Conservation (phyloP, 2,329 filamentous ascomycete genomes). For the Aspergillus felis region DNA sequence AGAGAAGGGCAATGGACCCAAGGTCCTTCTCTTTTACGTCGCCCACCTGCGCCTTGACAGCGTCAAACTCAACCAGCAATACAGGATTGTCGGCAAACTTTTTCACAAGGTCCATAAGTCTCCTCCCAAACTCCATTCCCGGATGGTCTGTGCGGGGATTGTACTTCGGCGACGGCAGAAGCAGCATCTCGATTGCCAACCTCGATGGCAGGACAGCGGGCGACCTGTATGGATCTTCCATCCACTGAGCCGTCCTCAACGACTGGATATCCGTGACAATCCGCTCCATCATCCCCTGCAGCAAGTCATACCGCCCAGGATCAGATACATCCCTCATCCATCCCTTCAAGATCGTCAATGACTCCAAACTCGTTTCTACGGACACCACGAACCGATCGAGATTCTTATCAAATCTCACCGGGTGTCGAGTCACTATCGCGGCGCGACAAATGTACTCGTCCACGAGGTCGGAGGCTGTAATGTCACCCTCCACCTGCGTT, state of each 20-base stretch:
- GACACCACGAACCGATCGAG: background rate
- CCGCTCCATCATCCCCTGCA: background rate
- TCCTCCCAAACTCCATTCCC: background rate
- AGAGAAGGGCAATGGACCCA: background rate
- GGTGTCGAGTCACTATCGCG: constrained; percentile 1
- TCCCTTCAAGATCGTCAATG: background rate
- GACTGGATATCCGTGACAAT: constrained; percentile 2
- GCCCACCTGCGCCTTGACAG: background rate
- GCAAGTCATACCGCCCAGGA: background rate
- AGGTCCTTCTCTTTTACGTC: background rate
- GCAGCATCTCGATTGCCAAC: background rate
- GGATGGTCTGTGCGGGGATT: background rate
- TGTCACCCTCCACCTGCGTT: background rate
- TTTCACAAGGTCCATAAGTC: background rate
- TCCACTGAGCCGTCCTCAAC: background rate
- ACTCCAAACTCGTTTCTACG: background rate
- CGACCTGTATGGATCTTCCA: background rate
- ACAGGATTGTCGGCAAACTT: background rate
- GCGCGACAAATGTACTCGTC: constrained; percentile 7
- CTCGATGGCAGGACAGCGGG: background rate
- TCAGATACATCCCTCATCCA: background rate
- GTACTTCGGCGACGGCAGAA: background rate
- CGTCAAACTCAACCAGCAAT: background rate
- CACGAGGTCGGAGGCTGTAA: constrained; percentile 2
- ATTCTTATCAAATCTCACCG: background rate